Percentiles rank a stretch among this genome's conserved stretches.
Evolutionary conservation across 176 grass and related monocot genomes (phyloP).

Genomic region (Juncus inflexus): DNA sequence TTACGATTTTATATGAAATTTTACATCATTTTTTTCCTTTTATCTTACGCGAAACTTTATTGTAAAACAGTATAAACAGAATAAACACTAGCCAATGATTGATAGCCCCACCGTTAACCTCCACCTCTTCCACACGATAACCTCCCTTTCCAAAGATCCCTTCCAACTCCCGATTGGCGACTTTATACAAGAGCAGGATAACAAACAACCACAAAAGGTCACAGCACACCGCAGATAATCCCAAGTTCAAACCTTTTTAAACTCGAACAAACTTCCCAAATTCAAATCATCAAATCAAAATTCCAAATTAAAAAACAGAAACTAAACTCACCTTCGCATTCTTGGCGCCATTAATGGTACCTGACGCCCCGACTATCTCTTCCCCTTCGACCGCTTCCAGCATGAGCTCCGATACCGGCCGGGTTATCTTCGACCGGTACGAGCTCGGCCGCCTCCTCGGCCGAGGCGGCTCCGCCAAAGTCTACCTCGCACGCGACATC

Average conservation of each 20-base stretch:
- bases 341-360: conserved; percentile 1
- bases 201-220: neutral
- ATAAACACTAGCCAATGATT: too few relatives aligned
- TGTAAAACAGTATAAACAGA: too few relatives aligned
- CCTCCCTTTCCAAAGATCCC: too few relatives aligned
- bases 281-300: neutral
- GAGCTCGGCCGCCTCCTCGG: conserved; percentile 63
- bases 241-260: neutral
- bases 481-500: conserved; percentile 64
- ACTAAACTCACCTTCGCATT: neutral
- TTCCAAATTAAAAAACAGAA: too few relatives aligned
- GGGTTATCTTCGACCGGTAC: conserved; percentile 51
- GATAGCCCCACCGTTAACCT: too few relatives aligned
- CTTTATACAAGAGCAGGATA: neutral
- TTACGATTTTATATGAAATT: too few relatives aligned
- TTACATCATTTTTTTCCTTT: too few relatives aligned
- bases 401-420: neutral
- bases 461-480: conserved; percentile 88
- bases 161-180: neutral
- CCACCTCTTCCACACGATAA: too few relatives aligned
- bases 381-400: neutral
- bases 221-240: neutral
- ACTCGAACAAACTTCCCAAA: neutral
- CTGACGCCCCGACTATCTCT: neutral
- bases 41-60: too few relatives aligned